A percentile compares a stretch with the other conserved stretches of the same genome.
phyloP scores from a whole-genome alignment of 1,284 basidiomycete genomes.

The Wolfiporia cocos region DNA sequence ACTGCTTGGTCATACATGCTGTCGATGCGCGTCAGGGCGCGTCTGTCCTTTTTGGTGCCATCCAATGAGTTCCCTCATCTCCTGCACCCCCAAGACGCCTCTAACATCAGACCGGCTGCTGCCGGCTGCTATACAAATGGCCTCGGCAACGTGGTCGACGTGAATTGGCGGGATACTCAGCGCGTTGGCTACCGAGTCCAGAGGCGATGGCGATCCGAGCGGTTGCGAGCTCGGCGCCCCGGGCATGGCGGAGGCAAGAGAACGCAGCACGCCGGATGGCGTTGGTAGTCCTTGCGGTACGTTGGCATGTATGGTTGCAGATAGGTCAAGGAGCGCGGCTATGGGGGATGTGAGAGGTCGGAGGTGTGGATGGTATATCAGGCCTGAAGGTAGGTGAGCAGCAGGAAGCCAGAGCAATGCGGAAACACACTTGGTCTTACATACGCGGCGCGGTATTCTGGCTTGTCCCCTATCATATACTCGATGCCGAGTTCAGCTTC shows the following conservation, averaged over 20 bases:
- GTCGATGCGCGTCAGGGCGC: not conserved
- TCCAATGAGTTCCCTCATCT: constrained; percentile 73
- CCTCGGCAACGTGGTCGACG: constrained; percentile 92
- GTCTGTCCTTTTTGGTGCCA: constrained; percentile 39
- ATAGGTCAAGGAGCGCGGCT: constrained; percentile 80
- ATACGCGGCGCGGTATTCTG: constrained; percentile 62
- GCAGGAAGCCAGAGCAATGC: constrained; percentile 7
- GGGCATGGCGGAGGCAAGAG: constrained; percentile 35
- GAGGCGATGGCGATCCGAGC: constrained; percentile 35
- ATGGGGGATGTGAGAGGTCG: constrained; percentile 85
- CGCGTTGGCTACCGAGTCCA: constrained; percentile 71
- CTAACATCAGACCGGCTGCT: constrained; percentile 36
- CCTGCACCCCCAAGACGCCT: constrained; percentile 70
- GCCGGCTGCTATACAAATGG: constrained; percentile 54
- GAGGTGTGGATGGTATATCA: constrained; percentile 94
- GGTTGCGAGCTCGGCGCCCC: constrained; percentile 20
- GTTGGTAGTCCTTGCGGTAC: constrained; percentile 55
- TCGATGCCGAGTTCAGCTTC: constrained; percentile 77
- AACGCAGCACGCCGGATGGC: constrained; percentile 52
- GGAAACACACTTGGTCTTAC: constrained; percentile 74
- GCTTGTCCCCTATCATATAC: constrained; percentile 34
- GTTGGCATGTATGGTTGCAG: constrained; percentile 58
- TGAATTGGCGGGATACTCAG: constrained; percentile 86
- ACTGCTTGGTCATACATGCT: no score
- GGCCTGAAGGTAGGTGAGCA: constrained; percentile 41